Conservation (phyloP, 768 basidiomycete species). For the Pleurotus ostreatus region DNA sequence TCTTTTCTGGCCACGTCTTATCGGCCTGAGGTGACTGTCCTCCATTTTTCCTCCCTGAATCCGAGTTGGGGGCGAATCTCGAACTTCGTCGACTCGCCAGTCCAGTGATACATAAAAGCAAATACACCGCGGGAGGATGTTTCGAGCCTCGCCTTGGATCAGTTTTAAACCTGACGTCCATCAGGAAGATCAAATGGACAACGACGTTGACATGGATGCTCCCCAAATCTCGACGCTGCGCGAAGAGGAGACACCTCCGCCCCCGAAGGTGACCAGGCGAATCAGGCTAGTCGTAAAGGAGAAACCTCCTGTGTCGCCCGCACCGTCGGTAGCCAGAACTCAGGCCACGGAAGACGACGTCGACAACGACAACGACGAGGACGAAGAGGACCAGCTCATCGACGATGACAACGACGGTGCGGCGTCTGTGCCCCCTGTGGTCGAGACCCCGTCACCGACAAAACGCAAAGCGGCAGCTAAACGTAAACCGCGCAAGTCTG, state of each 20-base stretch:
- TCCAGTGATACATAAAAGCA: neutral
- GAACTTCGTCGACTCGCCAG: too few relatives aligned
- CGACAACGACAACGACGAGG: constrained; percentile 62
- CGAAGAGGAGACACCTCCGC: constrained; percentile 72
- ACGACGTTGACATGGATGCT: constrained; percentile 68
- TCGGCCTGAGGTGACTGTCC: neutral
- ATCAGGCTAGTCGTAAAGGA: constrained; percentile 46
- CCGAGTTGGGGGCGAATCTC: neutral
- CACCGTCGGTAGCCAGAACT: constrained; percentile 10
- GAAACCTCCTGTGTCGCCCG: constrained; percentile 12
- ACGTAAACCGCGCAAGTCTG: constrained; percentile 8
- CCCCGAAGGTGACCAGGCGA: constrained; percentile 42
- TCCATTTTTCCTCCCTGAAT: neutral
- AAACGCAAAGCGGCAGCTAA: constrained; percentile 6
- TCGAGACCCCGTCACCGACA: constrained; percentile 24
- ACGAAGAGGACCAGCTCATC: constrained; percentile 77
- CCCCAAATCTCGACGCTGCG: constrained; percentile 77
- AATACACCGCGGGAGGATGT: constrained; percentile 26
- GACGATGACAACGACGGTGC: constrained; percentile 59
- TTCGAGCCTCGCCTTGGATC: constrained; percentile 64
- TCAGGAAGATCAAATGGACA: constrained; percentile 30
- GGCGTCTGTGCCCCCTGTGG: constrained; percentile 25
- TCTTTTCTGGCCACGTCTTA: neutral
- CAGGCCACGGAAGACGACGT: constrained; percentile 34
- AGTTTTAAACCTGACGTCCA: constrained; percentile 41